phyloP scores from a whole-genome alignment of 2,329 filamentous ascomycete genomes.

The Pseudogymnoascus sp. region DNA sequence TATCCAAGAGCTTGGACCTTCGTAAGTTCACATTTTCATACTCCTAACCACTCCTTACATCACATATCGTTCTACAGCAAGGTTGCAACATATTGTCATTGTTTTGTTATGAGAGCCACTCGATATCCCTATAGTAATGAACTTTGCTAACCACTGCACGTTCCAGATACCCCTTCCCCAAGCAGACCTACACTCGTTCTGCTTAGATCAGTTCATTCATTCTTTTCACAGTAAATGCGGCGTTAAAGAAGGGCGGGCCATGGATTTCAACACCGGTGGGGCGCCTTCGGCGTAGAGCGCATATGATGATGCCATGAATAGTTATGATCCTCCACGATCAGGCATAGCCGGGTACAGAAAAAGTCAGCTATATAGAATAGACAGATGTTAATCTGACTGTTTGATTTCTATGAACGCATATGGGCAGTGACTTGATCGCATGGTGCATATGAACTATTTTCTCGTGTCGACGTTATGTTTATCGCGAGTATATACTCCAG shows the following conservation, averaged over 20 bases:
- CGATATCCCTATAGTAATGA: background rate
- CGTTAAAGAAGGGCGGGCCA: constrained; percentile 32
- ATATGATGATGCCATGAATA: constrained; percentile 11
- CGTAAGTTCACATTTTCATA: constrained; percentile 54
- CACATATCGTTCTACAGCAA: background rate
- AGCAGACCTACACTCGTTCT: constrained; percentile 62
- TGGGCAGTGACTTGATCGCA: background rate
- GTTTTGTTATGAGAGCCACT: background rate
- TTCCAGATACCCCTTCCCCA: constrained; percentile 70
- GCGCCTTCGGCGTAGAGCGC: constrained; percentile 13
- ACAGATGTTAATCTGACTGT: background rate
- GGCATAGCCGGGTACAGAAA: constrained; percentile 16
- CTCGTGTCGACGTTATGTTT: background rate
- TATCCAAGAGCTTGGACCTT: constrained; percentile 91
- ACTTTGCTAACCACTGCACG: constrained; percentile 5
- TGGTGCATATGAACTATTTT: background rate
- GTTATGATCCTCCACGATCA: constrained; percentile 32
- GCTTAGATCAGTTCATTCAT: constrained; percentile 26
- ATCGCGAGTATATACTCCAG: background rate
- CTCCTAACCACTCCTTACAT: background rate
- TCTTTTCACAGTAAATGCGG: constrained; percentile 31
- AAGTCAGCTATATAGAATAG: constrained; percentile 9
- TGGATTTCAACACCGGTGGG: constrained; percentile 49
- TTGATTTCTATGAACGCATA: background rate
- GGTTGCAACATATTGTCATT: constrained; percentile 7